Evolutionary conservation across 2,329 filamentous ascomycete species (phyloP).

Genomic region (Aspergillus luchuensis): DNA sequence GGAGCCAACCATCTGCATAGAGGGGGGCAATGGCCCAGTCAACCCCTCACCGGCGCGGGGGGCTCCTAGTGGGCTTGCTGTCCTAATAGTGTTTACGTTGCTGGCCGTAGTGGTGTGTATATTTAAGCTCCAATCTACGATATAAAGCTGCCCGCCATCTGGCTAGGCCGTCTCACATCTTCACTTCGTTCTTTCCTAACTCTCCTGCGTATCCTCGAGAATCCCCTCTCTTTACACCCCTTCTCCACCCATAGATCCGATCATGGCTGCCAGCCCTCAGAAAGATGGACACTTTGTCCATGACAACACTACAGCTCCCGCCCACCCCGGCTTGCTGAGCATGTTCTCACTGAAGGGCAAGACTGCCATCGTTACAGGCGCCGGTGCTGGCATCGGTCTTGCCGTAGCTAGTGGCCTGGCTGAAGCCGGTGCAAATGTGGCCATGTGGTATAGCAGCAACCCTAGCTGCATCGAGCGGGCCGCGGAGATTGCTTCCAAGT

Average conservation of each 20-base stretch:
- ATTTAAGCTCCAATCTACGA: not conserved
- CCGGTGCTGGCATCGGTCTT: conserved; percentile 69
- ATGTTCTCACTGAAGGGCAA: conserved; percentile 71
- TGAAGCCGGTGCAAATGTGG: conserved; percentile 71
- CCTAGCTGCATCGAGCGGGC: conserved; percentile 64
- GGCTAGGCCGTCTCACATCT: not conserved
- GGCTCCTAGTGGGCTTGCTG: not conserved
- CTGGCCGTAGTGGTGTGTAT: not conserved
- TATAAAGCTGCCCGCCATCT: not conserved
- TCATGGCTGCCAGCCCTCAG: conserved; percentile 40
- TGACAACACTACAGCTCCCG: conserved; percentile 55
- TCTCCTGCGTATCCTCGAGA: not conserved
- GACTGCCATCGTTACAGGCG: conserved; percentile 70
- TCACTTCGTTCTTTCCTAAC: not conserved
- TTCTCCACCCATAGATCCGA: not conserved
- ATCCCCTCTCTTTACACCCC: not conserved
- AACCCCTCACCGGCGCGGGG: not conserved
- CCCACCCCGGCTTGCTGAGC: conserved; percentile 56
- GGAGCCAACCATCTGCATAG: not conserved
- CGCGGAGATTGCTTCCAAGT: conserved; percentile 64
- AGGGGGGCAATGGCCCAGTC: not conserved
- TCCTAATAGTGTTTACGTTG: not conserved
- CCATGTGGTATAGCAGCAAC: conserved; percentile 73
- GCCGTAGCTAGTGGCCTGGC: conserved; percentile 65
- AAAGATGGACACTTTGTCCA: conserved; percentile 57